Conservation (phyloP, 495 filamentous ascomycete genomes). For the Annulohypoxylon bovei region DNA sequence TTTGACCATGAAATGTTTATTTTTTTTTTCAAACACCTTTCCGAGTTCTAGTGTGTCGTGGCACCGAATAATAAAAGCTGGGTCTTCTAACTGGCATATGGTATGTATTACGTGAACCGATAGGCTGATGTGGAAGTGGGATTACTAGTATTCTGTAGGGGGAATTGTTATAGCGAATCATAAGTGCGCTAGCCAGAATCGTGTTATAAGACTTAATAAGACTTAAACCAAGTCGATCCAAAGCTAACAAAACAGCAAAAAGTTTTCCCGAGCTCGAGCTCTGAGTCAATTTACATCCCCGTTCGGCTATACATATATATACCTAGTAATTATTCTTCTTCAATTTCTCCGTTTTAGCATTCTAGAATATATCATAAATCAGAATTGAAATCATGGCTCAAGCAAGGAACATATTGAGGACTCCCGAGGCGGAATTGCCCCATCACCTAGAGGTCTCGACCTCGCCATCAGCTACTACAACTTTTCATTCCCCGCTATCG, state of each 20-base stretch:
- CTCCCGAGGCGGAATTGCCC: constrained; percentile 46
- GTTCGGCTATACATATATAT: constrained; percentile 14
- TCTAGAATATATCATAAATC: constrained; percentile 3
- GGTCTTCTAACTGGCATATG: constrained; percentile 18
- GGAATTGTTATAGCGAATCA: constrained; percentile 15
- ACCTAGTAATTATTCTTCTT: constrained; percentile 4
- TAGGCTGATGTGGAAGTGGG: constrained; percentile 25
- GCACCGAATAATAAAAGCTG: constrained; percentile 29
- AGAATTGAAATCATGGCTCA: constrained; percentile 40
- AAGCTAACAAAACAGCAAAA: constrained; percentile 16
- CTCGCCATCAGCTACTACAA: constrained; percentile 64
- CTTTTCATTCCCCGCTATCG: constrained; percentile 70
- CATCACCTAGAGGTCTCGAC: constrained; percentile 64
- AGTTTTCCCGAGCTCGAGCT: constrained; percentile 27
- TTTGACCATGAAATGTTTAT: constrained; percentile 13
- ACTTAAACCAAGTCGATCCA: background rate
- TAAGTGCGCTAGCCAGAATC: constrained; percentile 24
- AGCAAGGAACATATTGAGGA: constrained; percentile 39
- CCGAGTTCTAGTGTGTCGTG: background rate
- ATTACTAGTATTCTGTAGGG: too few relatives aligned
- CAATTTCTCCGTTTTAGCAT: constrained; percentile 1
- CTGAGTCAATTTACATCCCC: constrained; percentile 28
- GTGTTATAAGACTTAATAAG: constrained; percentile 27
- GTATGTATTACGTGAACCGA: constrained; percentile 24
- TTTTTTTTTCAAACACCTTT: background rate